Evolutionary conservation across 2,329 filamentous ascomycete genomes (phyloP).

Genomic region (Trichoderma arundinaceum): DNA sequence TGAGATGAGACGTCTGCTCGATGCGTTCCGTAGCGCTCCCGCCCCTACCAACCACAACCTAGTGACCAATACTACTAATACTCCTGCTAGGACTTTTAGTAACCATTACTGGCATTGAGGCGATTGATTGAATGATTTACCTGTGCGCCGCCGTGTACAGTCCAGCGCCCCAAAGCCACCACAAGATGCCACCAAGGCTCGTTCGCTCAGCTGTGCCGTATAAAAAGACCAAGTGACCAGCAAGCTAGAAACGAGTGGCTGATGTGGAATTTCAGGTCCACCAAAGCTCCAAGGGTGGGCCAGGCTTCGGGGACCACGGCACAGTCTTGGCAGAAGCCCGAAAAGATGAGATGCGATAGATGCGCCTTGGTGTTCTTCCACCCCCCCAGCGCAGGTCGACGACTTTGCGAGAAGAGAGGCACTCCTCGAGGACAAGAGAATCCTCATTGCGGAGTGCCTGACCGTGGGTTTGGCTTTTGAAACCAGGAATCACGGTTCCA

Average conservation of each 20-base stretch:
- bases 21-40: conserved; percentile 22
- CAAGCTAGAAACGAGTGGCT: neutral
- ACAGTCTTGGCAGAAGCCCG: conserved; percentile 32
- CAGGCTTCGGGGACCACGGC: conserved; percentile 29
- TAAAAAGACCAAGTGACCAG: neutral
- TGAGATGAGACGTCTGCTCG: neutral
- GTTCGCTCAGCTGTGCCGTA: neutral
- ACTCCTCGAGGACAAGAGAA: neutral
- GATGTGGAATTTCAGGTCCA: neutral
- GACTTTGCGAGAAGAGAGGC: too few species aligned
- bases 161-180: neutral
- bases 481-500: neutral
- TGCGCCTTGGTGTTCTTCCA: neutral
- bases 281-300: neutral
- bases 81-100: neutral
- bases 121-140: too few species aligned
- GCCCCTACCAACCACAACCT: neutral
- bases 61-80: neutral
- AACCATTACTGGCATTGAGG: neutral
- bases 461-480: neutral
- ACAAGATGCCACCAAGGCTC: neutral
- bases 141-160: too few species aligned
- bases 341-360: conserved; percentile 33
- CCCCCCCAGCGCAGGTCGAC: too few species aligned
- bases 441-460: neutral